Base-by-base conservation (phyloP, 2,329 filamentous ascomycete genomes). In the Fusarium mangiferae region DNA sequence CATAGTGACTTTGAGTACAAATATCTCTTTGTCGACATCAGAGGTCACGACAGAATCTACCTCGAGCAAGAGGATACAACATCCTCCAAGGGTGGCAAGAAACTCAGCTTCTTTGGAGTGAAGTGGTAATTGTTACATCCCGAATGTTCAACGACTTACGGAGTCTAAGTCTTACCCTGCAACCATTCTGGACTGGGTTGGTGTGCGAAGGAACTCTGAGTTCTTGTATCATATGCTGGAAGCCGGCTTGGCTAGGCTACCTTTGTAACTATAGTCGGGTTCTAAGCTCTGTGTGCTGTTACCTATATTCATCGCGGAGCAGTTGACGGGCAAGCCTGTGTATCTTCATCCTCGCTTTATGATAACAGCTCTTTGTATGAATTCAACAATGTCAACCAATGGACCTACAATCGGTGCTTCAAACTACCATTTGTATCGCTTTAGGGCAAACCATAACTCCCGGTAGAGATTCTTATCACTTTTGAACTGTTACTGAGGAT, bases 21-120 rank as follows among this genome's bases (percentile, higher is more conserved):
- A 79, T 91, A 94, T 79, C 86, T 98, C 46, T 93, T 91, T 59
- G 81, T 98, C 52, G 95, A 98, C 81, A 89, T 97, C 33, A 91
- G 89, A 76, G 94, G 94, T 1, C 88, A 91, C 56, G 85, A 87
- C 62, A 85, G 90, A 66, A 87, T 93, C 59, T 92, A 91, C 73
- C 84, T 94, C 22, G 91, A 93, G 79, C 90, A 91, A 62, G 85
- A 87, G 41, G 88, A 90, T 42, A 81, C 84, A 3, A 78, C 81
- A 20, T 54, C 77, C 15, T 74, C 81, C n/a, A 76, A 75, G 17
- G 78, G 74, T 8, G 83, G 82, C 12, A 86, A 86, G 67, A 84
- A 83, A 62, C 82, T 87, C 45, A 91, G 85, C 73, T 81, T 92
- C 51, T 90, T 92, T 75, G 91, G 91, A 11, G 87, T 92, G 36